Percentiles rank a stretch among this genome's conserved stretches.
phyloP scores from a whole-genome alignment of 2,329 filamentous ascomycete species.

The Xylaria sp. region DNA sequence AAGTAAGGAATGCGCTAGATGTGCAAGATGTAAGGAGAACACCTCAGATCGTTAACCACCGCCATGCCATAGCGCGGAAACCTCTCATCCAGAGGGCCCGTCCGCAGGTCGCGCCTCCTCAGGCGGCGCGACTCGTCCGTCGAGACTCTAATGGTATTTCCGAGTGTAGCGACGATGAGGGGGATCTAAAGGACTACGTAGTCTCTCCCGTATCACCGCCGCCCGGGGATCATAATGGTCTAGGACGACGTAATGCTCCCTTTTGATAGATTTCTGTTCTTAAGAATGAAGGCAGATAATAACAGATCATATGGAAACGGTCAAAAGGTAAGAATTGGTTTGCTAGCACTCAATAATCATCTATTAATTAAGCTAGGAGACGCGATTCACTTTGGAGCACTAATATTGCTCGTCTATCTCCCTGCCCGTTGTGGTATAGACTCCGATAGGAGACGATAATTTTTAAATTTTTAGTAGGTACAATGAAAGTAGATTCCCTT shows the following conservation, averaged over 20 bases:
- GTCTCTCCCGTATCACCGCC: slow-evolving; percentile 38
- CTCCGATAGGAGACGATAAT: too few relatives aligned
- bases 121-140: slow-evolving; percentile 25
- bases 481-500: too few relatives aligned
- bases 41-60: slow-evolving; percentile 3
- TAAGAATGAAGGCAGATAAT: background rate
- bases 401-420: too few relatives aligned
- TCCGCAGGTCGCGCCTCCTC: background rate
- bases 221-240: background rate
- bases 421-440: too few relatives aligned
- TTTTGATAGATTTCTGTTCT: slow-evolving; percentile 1
- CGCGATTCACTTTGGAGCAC: too few relatives aligned
- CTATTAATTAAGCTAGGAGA: too few relatives aligned
- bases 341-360: background rate
- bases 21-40: background rate
- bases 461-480: too few relatives aligned
- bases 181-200: slow-evolving; percentile 27
- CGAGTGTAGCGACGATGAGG: slow-evolving; percentile 39
- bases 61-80: slow-evolving; percentile 2
- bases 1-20: background rate
- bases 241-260: slow-evolving; percentile 14
- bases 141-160: slow-evolving; percentile 46
- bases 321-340: slow-evolving; percentile 2
- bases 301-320: background rate
- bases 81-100: slow-evolving; percentile 16